Evolutionary conservation across 345 rosid species (phyloP), one percentile per base, ranked within the genome.

Genomic region (Pseudoturritis turrita): DNA sequence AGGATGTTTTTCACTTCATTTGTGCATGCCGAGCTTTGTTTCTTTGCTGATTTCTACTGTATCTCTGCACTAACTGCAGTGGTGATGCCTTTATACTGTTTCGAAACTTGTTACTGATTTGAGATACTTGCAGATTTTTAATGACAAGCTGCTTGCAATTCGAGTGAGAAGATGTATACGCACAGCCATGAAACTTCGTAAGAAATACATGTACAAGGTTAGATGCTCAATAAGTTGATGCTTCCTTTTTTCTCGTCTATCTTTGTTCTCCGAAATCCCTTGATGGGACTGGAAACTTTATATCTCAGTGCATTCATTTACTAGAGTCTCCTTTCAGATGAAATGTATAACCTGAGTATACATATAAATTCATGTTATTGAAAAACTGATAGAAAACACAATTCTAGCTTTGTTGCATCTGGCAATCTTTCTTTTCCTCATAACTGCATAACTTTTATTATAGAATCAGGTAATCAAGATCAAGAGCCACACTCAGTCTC

Each of bases 151-250:
- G 79, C 81, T 87, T 21, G 85, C 79, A 75, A 79, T 89, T 69
- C 84, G 76, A 47, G 83, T 85, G 37, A 84, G 55, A 78, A 83
- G 89, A 72, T 89, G 92, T 28, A 33, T 87, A 47, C 71, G 79
- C 37, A 55, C 83, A 41, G 92, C 96, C 28, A 85, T 87, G 66
- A 89, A 84, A 82, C 83, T 85, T 52, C 86, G 90, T 60, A 87
- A 85, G 77, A 89, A 87, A 75, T 87, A 87, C 62, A 80, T 84
- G 59, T 79, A 77, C 82, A 87, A 87, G 90, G 96, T 87, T 62
- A 39, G 81, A 46, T 69, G 15, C 46, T 65, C 28, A 25, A 21
- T 22, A 66, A 41, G 37, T 44, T 44, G 25, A 55, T 40, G 18
- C 4, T 29, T 57, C 36, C 25, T 17, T 60, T 62, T 68, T 17